These are phyloP conservation scores for Exophiala alcalophila DNA, from an alignment of 2,329 filamentous ascomycete species.

Conservation along the genomic window DNA sequence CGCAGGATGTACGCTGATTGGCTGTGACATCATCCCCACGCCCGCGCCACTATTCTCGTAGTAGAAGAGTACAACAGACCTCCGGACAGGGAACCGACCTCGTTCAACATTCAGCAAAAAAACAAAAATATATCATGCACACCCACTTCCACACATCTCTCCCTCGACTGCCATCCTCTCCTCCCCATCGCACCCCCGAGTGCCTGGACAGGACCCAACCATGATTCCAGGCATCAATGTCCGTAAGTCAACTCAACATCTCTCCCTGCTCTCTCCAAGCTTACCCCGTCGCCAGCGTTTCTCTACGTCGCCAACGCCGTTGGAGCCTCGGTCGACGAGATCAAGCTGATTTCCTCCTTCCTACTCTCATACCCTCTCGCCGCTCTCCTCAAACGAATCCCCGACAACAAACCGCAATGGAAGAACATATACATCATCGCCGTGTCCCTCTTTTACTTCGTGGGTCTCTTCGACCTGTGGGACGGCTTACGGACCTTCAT, in stretches of 20 bases:
- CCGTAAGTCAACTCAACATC: conserved; percentile 43
- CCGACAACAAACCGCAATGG: conserved; percentile 74
- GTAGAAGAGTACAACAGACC: too few relatives aligned
- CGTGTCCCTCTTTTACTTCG: conserved; percentile 81
- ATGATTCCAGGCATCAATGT: conserved; percentile 66
- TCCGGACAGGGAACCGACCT: too few relatives aligned
- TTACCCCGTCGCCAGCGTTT: conserved; percentile 52
- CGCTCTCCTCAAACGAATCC: conserved; percentile 81
- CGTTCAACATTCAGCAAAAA: too few relatives aligned
- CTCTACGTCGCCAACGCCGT: conserved; percentile 55
- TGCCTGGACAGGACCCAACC: conserved; percentile 19
- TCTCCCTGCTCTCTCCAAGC: conserved; percentile 6
- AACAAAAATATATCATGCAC: too few relatives aligned
- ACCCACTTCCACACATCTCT: neutral
- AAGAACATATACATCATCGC: conserved; percentile 87
- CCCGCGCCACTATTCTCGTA: too few relatives aligned
- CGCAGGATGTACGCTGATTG: too few relatives aligned
- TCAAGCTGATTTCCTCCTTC: conserved; percentile 90
- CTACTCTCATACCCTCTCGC: conserved; percentile 90
- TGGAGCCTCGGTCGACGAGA: conserved; percentile 64
- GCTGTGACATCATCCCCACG: too few relatives aligned
- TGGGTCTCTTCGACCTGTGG: conserved; percentile 94
- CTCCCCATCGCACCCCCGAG: neutral
- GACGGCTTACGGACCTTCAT: conserved; percentile 73
- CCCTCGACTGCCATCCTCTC: neutral